These are phyloP conservation scores for Myriosclerotinia curreyana DNA, from an alignment of 2,329 filamentous ascomycete species.

Conservation along the genomic window DNA sequence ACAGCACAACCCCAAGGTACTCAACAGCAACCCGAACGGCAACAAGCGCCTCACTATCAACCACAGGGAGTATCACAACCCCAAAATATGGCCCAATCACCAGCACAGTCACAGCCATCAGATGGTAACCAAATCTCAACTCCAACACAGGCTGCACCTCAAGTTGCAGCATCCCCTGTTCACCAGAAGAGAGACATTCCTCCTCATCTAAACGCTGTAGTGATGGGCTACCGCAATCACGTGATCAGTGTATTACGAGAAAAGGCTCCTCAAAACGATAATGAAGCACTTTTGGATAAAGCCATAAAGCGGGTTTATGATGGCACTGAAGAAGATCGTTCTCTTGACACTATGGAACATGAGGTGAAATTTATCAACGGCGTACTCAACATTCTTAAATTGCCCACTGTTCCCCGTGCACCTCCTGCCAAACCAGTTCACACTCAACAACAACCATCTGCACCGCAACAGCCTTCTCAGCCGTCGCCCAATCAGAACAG, in stretches of 20 bases:
- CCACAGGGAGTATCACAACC: constrained; percentile 17
- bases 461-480: constrained; percentile 24
- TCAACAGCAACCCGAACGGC: constrained; percentile 19
- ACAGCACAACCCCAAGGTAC: constrained; percentile 20
- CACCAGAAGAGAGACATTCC: constrained; percentile 2
- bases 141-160: constrained; percentile 4
- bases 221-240: constrained; percentile 34
- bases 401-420: constrained; percentile 12
- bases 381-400: constrained; percentile 14
- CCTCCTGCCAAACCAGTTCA: constrained; percentile 3
- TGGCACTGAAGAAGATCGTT: constrained; percentile 27
- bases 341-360: constrained; percentile 28
- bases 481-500: constrained; percentile 27
- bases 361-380: constrained; percentile 35
- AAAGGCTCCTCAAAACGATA: constrained; percentile 26
- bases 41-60: constrained; percentile 22
- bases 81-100: constrained; percentile 9
- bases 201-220: background rate
- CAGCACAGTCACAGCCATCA: background rate
- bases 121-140: constrained; percentile 15
- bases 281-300: constrained; percentile 36
- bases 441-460: constrained; percentile 19
- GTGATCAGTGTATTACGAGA: constrained; percentile 28
- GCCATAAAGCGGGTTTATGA: constrained; percentile 38
- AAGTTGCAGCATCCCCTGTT: background rate